Evolutionary conservation across 228 moss, liverwort and hornwort genomes (phyloP).

Genomic region (Sphagnum fallax): DNA sequence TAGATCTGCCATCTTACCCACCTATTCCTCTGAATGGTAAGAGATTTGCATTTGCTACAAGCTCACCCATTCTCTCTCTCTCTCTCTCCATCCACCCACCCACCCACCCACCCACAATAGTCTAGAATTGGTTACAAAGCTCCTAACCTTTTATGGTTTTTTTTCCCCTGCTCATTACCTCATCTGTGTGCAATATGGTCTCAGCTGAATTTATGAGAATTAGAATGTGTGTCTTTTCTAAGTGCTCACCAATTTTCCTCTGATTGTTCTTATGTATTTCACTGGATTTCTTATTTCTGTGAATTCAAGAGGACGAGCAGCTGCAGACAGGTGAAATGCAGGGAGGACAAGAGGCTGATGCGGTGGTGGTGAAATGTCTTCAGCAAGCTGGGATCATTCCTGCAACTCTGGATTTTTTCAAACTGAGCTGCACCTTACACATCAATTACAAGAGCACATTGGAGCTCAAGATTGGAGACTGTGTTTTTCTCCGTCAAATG

Average conservation of each 20-base stretch:
- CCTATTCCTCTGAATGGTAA: background rate
- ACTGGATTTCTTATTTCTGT: too few species aligned
- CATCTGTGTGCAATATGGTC: too few species aligned
- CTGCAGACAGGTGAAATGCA: too few species aligned
- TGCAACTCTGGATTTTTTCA: conserved; percentile 10
- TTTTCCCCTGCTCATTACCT: too few species aligned
- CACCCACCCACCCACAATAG: background rate
- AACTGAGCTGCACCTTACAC: conserved; percentile 10
- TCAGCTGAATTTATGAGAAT: too few species aligned
- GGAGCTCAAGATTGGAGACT: conserved; percentile 11
- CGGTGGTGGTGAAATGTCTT: background rate
- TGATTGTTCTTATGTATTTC: too few species aligned
- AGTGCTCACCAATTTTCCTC: too few species aligned
- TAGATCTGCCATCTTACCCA: background rate
- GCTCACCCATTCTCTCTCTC: background rate
- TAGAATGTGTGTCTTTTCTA: too few species aligned
- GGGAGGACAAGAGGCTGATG: conserved; percentile 2
- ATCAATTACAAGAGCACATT: conserved; percentile 5
- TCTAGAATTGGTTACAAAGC: background rate
- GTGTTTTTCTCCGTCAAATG: conserved; percentile 3
- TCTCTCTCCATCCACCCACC: background rate
- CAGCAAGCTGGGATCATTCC: conserved; percentile 19
- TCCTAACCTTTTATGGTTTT: too few species aligned
- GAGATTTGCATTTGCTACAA: background rate
- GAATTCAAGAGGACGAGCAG: too few species aligned